Evolutionary conservation across 768 basidiomycete species (phyloP).

Genomic region (Termitomyces heimii): DNA sequence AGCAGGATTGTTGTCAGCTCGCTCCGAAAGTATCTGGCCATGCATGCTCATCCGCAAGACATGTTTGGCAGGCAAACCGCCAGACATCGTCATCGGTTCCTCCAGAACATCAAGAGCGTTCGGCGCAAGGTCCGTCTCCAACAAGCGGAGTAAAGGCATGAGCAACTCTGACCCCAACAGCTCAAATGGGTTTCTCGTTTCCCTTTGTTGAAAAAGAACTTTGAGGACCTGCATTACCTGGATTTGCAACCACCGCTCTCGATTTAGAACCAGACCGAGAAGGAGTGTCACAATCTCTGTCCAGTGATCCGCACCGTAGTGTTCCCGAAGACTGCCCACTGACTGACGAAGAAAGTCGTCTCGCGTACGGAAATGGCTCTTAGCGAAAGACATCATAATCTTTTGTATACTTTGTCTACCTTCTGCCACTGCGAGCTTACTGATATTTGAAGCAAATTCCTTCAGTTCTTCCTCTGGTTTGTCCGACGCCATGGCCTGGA

Average conservation of each 20-base stretch:
- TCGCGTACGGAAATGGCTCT: slow-evolving; percentile 81
- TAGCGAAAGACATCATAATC: slow-evolving; percentile 87
- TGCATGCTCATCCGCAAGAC: slow-evolving; percentile 93
- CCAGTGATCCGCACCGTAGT: slow-evolving; percentile 72
- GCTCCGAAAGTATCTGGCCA: slow-evolving; percentile 32
- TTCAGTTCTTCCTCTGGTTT: slow-evolving; percentile 52
- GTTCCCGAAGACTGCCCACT: slow-evolving; percentile 77
- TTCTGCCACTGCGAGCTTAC: slow-evolving; percentile 63
- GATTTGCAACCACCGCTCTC: slow-evolving; percentile 73
- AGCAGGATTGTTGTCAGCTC: slow-evolving; percentile 35
- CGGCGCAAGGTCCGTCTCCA: slow-evolving; percentile 81
- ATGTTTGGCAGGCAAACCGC: slow-evolving; percentile 73
- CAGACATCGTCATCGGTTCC: slow-evolving; percentile 76
- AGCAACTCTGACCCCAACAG: slow-evolving; percentile 80
- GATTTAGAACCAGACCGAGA: slow-evolving; percentile 82
- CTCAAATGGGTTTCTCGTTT: slow-evolving; percentile 68
- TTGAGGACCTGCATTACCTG: slow-evolving; percentile 87
- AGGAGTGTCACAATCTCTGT: slow-evolving; percentile 79
- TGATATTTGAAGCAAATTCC: slow-evolving; percentile 69
- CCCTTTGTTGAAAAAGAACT: slow-evolving; percentile 80
- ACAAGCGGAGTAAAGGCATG: slow-evolving; percentile 83
- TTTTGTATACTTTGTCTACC: slow-evolving; percentile 75
- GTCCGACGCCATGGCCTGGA: slow-evolving; percentile 71
- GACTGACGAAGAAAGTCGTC: slow-evolving; percentile 94
- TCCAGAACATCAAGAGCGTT: slow-evolving; percentile 92